Evolutionary conservation across 257 asterid genomes (phyloP).

Genomic region (Solanum infundibuliforme): DNA sequence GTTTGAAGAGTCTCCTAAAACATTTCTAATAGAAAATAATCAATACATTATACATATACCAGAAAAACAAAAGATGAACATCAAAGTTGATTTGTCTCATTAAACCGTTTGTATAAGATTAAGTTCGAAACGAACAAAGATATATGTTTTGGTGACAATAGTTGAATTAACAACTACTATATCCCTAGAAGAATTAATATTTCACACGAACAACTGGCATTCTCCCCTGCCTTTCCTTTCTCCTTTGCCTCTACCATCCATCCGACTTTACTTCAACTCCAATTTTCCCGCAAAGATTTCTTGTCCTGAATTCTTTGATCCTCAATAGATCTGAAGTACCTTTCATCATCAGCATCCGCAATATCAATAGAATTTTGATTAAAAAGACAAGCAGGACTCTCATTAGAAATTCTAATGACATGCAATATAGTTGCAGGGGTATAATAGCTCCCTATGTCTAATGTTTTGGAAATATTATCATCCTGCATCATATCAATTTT

Average conservation of each 20-base stretch:
- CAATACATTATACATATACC: not conserved
- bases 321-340: constrained; percentile 29
- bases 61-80: not conserved
- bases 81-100: not conserved
- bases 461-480: not conserved
- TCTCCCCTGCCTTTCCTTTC: constrained; percentile 11
- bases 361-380: constrained; percentile 66
- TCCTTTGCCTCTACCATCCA: constrained; percentile 11
- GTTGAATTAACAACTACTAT: not conserved
- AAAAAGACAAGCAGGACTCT: not conserved
- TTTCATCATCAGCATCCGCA: constrained; percentile 33
- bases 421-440: not conserved
- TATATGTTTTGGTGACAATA: not conserved
- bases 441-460: not conserved
- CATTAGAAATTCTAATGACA: not conserved
- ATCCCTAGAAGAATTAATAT: not conserved
- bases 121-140: not conserved
- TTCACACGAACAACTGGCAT: not conserved
- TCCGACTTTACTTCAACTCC: constrained; percentile 1
- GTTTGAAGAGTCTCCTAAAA: not conserved
- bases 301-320: constrained; percentile 24
- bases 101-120: not conserved
- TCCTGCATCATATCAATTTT: not conserved
- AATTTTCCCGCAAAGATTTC: constrained; percentile 2
- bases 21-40: not conserved